Base-by-base conservation (phyloP, 139 green algal species). In the Bryopsis sp. region DNA sequence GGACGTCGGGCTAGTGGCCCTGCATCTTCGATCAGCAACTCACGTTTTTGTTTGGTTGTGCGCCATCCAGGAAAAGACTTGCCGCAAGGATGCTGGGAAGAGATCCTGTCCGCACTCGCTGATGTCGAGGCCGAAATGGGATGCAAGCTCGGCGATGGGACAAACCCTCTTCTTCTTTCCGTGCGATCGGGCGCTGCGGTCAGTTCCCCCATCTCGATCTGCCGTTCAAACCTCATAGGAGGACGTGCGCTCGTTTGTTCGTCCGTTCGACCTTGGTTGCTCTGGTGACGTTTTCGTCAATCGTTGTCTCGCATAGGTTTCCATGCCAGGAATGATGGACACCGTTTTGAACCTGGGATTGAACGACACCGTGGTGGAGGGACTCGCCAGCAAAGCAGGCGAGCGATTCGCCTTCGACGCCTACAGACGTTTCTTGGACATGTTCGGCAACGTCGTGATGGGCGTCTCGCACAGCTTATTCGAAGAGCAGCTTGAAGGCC, bases 271-370 rank as follows among this genome's bases (percentile, higher is more conserved):
- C 43, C 43, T 19, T 19, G 43, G 43, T 54, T 54, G 43, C 15
- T 54, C 15, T 19, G 43, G 43, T 54, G 11, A n/a, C n/a, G n/a
- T n/a, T n/a, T n/a, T n/a, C n/a, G n/a, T n/a, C n/a, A n/a, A n/a
- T n/a, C n/a, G n/a, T n/a, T n/a, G n/a, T n/a, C n/a, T n/a, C n/a
- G n/a, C 19, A 54, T 2, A n/a, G 6, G 4, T 47, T 29, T 90
- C 76, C 59, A 90, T 88, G 83, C 84, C 84, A 19, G 89, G 89
- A 67, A 96, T 95, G 89, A 92, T 95, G 87, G 88, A 96, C 80
- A 96, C 90, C 26, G 86, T 95, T 47, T 85, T 96, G 31, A 96
- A 95, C 80, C 70, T 96, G 37, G 90, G 90, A 19, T 74, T 96
- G 32, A 96, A 92, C 78, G 88, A 96, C 65, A 70, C 64, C 7